These are phyloP conservation scores for Panellus pusillus DNA, from an alignment of 768 basidiomycete species.

Conservation along the genomic window DNA sequence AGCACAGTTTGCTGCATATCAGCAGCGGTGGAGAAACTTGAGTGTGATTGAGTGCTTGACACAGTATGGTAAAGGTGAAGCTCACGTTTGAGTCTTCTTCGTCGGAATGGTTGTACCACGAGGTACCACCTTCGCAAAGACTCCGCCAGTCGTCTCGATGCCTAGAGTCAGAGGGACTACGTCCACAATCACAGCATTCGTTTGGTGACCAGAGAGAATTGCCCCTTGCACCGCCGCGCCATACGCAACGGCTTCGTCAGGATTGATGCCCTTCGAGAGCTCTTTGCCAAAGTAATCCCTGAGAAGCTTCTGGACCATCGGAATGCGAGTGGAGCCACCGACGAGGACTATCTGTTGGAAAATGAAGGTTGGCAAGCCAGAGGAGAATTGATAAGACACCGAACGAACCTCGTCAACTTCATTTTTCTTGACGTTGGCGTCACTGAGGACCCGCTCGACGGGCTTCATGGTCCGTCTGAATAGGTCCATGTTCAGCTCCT, in stretches of 20 bases:
- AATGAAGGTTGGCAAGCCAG: neutral
- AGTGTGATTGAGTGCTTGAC: neutral
- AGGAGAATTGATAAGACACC: neutral
- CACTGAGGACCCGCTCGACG: conserved; percentile 81
- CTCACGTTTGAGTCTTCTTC: conserved; percentile 43
- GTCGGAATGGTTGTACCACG: conserved; percentile 55
- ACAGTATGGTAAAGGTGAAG: neutral
- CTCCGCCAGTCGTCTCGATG: conserved; percentile 68
- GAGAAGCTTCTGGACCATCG: conserved; percentile 64
- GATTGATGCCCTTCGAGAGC: conserved; percentile 66
- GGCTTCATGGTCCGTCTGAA: conserved; percentile 86
- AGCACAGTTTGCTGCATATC: conserved; percentile 89
- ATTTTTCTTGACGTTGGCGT: conserved; percentile 76
- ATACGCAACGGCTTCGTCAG: conserved; percentile 74
- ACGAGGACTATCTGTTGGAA: conserved; percentile 42
- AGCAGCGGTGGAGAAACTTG: conserved; percentile 79
- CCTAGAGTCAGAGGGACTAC: conserved; percentile 56
- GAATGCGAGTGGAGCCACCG: conserved; percentile 74
- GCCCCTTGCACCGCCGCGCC: conserved; percentile 72
- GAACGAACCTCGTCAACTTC: conserved; percentile 63
- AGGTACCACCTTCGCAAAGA: conserved; percentile 55
- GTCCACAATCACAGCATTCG: conserved; percentile 55
- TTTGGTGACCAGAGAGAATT: conserved; percentile 59
- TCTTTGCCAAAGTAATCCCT: conserved; percentile 70
- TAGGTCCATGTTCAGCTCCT: conserved; percentile 81